A percentile compares a stretch with the other conserved stretches of the same genome.
phyloP scores from a whole-genome alignment of 495 filamentous ascomycete genomes.

The Penicillium odoratum region DNA sequence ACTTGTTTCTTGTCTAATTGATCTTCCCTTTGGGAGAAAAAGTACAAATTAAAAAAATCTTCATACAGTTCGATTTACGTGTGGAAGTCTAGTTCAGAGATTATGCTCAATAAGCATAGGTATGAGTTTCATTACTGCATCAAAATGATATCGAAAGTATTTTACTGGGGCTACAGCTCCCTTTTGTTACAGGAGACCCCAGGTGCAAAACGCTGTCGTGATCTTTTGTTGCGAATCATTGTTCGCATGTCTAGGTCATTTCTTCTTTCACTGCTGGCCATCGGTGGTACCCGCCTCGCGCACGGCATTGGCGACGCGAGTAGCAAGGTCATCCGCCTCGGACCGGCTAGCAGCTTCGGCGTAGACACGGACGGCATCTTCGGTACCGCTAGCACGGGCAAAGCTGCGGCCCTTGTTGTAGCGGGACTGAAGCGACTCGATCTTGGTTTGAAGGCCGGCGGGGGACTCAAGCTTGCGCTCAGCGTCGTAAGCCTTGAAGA shows the following conservation, averaged over 20 bases:
- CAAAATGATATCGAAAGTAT: constrained; percentile 15
- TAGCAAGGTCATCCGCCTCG: constrained; percentile 84
- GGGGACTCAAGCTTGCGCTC: constrained; percentile 85
- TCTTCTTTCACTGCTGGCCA: constrained; percentile 7
- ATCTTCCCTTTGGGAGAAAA: constrained; percentile 2
- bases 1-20: constrained; percentile 9
- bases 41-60: constrained; percentile 6
- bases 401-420: constrained; percentile 89
- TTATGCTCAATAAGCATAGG: not conserved
- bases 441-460: constrained; percentile 72
- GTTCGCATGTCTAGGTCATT: not conserved
- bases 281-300: constrained; percentile 40
- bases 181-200: constrained; percentile 2
- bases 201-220: constrained; percentile 10
- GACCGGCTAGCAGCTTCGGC: constrained; percentile 87
- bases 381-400: constrained; percentile 88
- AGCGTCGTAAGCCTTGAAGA: constrained; percentile 87
- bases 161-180: constrained; percentile 7
- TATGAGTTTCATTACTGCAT: constrained; percentile 18
- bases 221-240: constrained; percentile 8
- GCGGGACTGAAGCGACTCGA: constrained; percentile 84
- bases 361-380: constrained; percentile 95
- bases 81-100: not conserved
- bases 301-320: constrained; percentile 75
- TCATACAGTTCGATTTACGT: not conserved